Percentiles rank a stretch among this genome's conserved stretches.
Evolutionary conservation across 176 grass and related monocot species (phyloP).

Genomic region (Raddia guianensis): DNA sequence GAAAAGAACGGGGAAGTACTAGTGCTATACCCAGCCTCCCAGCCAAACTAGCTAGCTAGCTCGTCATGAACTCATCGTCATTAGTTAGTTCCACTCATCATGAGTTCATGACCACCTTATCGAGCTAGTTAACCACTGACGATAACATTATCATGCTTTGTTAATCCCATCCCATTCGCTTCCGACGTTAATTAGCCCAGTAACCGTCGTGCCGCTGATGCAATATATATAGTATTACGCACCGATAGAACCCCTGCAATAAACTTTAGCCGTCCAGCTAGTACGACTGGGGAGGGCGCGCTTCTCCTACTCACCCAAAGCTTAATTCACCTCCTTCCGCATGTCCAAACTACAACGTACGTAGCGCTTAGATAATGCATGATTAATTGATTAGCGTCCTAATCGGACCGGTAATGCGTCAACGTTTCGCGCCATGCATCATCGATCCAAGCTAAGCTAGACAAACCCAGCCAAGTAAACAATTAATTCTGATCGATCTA

Average conservation of each 20-base stretch:
- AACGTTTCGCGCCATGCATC: conserved; percentile 23
- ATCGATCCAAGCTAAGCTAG: conserved; percentile 1
- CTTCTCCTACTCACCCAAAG: conserved; percentile 4
- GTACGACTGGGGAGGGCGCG: not conserved
- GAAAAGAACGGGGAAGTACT: too few species aligned
- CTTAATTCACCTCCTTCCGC: conserved; percentile 23
- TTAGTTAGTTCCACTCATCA: too few species aligned
- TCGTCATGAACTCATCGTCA: not conserved
- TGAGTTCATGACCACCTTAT: too few species aligned
- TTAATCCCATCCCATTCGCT: not conserved
- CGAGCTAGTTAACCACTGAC: too few species aligned
- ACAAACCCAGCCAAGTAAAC: conserved; percentile 6
- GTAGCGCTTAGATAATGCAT: not conserved
- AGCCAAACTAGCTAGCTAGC: not conserved
- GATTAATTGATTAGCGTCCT: not conserved
- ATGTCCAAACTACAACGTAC: conserved; percentile 27
- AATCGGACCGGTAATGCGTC: conserved; percentile 29
- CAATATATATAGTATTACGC: too few species aligned
- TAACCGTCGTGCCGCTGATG: not conserved
- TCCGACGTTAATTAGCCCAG: not conserved
- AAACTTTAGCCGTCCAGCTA: conserved; percentile 7
- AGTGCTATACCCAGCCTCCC: too few species aligned
- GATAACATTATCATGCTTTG: not conserved
- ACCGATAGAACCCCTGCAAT: not conserved
- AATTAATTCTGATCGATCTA: not conserved